Percentiles rank a stretch among this genome's conserved stretches.
Evolutionary conservation across 2,329 filamentous ascomycete genomes (phyloP).

Genomic region (Botrytis byssoidea): DNA sequence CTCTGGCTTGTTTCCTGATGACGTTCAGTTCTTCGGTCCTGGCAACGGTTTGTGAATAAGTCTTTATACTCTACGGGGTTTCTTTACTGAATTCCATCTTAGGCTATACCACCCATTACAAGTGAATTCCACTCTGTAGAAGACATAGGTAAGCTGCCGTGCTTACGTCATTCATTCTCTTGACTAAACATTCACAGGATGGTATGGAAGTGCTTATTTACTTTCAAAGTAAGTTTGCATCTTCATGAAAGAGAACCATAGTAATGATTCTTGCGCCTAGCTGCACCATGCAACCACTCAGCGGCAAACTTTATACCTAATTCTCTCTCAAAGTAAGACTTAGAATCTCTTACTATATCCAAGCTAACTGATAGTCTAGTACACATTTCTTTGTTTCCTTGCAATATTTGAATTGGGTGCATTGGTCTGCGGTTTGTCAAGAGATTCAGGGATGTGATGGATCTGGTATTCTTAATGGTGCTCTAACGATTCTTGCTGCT

Average conservation of each 20-base stretch:
- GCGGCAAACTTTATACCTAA: background rate
- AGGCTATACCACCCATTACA: background rate
- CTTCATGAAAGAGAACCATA: background rate
- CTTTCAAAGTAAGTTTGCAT: background rate
- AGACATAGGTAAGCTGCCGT: background rate
- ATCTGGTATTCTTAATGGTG: background rate
- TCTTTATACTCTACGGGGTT: fast-evolving
- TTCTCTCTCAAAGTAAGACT: background rate
- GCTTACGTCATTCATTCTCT: background rate
- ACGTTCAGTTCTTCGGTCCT: background rate
- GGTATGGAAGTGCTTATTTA: constrained; percentile 1
- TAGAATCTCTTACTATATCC: background rate
- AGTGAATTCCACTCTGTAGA: background rate
- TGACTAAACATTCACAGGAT: background rate
- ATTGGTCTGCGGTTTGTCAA: background rate
- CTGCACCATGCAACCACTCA: background rate
- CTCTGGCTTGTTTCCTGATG: background rate
- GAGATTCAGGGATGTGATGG: background rate
- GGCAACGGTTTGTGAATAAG: background rate
- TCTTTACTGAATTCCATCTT: background rate
- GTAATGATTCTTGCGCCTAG: background rate
- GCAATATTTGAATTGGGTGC: background rate
- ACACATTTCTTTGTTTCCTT: constrained; percentile 6
- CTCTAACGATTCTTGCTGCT: background rate
- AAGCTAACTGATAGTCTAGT: background rate